Percentiles rank a stretch among this genome's conserved stretches.
These are phyloP conservation scores for Arachnopeziza araneosa DNA, from an alignment of 2,329 filamentous ascomycete genomes.

Conservation along the genomic window DNA sequence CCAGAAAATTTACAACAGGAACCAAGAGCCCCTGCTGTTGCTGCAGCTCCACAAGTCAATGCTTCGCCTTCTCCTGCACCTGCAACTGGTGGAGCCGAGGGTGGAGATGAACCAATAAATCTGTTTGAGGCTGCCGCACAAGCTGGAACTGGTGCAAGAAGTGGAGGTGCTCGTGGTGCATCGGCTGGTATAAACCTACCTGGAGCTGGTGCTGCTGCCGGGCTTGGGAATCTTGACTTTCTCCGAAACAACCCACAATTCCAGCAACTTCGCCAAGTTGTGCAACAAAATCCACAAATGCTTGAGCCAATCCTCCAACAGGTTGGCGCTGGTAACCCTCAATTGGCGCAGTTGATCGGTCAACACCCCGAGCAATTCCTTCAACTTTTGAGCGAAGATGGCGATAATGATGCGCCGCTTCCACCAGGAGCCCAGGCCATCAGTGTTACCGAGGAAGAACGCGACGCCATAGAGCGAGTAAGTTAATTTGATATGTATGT, in stretches of 20 bases:
- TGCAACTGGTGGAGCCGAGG: constrained; percentile 46
- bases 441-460: constrained; percentile 89
- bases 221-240: constrained; percentile 81
- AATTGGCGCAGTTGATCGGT: constrained; percentile 86
- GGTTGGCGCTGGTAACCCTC: constrained; percentile 89
- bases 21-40: constrained; percentile 45
- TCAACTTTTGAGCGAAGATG: constrained; percentile 81
- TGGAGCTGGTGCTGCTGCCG: constrained; percentile 39
- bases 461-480: constrained; percentile 93
- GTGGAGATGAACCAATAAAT: constrained; percentile 67
- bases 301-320: constrained; percentile 96
- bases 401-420: constrained; percentile 74
- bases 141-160: constrained; percentile 32
- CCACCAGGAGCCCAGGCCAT: constrained; percentile 88
- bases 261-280: constrained; percentile 92
- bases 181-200: constrained; percentile 16
- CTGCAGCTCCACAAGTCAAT: constrained; percentile 40
- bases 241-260: constrained; percentile 94
- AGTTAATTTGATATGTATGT: constrained; percentile 30
- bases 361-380: constrained; percentile 92
- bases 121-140: constrained; percentile 91
- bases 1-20: constrained; percentile 77
- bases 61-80: constrained; percentile 34
- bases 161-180: constrained; percentile 40
- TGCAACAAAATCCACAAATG: constrained; percentile 98